A percentile compares a stretch with the other conserved stretches of the same genome.
These are phyloP conservation scores for Neckera pumila DNA, from an alignment of 225 moss, liverwort and hornwort species.

Conservation along the genomic window DNA sequence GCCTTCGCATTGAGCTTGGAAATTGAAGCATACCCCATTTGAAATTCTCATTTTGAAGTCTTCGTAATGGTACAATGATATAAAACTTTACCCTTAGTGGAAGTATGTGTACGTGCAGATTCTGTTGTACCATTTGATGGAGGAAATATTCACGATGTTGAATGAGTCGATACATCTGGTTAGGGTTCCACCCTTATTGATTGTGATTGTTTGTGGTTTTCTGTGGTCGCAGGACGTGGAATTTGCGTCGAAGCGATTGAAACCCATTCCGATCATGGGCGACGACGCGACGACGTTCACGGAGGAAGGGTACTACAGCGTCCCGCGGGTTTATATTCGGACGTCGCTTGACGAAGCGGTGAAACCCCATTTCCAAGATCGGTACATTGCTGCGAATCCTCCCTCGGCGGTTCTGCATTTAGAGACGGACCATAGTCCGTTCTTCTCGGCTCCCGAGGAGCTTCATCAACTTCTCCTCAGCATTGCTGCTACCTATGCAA, in stretches of 20 bases:
- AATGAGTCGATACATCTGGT: neutral
- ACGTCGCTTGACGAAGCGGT: neutral
- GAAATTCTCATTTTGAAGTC: neutral
- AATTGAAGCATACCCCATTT: neutral
- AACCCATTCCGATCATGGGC: neutral
- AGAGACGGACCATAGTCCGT: constrained; percentile 34
- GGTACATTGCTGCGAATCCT: constrained; percentile 12
- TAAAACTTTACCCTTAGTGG: neutral
- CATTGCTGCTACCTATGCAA: constrained; percentile 6
- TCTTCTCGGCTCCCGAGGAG: constrained; percentile 16
- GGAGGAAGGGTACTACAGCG: constrained; percentile 5
- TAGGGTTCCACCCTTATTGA: neutral
- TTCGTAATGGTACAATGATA: neutral
- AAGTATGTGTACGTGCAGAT: too few species aligned
- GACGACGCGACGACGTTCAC: constrained; percentile 32
- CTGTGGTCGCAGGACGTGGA: constrained; percentile 9
- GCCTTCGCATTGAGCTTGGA: neutral
- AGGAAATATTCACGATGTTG: neutral
- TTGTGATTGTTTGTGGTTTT: neutral
- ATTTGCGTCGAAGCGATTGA: constrained; percentile 12
- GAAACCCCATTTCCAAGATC: constrained; percentile 19
- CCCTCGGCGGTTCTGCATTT: constrained; percentile 20
- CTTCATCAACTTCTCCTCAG: constrained; percentile 26
- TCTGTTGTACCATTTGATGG: neutral
- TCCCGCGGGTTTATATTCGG: constrained; percentile 36